phyloP scores from a whole-genome alignment of 1,139 yeast species.

The Candida tunisiensis region DNA sequence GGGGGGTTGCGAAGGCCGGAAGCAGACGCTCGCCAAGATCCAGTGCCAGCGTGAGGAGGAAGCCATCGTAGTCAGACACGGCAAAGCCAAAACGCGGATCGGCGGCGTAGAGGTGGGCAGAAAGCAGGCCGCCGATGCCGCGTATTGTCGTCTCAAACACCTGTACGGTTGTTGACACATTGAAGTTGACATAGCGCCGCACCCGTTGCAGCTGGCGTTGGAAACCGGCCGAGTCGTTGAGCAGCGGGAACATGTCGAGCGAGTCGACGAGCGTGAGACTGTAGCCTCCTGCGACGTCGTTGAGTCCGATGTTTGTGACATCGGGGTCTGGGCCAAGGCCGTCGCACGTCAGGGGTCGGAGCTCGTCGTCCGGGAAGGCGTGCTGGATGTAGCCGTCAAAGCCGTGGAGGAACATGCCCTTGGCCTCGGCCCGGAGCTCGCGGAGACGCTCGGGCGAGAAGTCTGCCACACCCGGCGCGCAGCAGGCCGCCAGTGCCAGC shows the following conservation, averaged over 20 bases:
- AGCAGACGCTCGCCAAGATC: slow-evolving; percentile 54
- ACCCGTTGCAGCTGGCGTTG: slow-evolving; percentile 32
- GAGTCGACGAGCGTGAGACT: slow-evolving; percentile 67
- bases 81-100: slow-evolving; percentile 34
- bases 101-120: slow-evolving; percentile 59
- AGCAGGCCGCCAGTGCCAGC: neutral
- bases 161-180: slow-evolving; percentile 56
- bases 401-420: slow-evolving; percentile 46
- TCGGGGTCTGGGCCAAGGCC: slow-evolving; percentile 53
- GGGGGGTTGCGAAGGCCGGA: slow-evolving; percentile 44
- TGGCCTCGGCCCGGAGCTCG: neutral
- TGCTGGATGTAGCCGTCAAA: slow-evolving; percentile 52
- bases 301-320: slow-evolving; percentile 38
- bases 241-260: slow-evolving; percentile 58
- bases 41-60: slow-evolving; percentile 46
- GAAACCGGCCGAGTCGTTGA: slow-evolving; percentile 47
- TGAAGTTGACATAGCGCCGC: slow-evolving; percentile 27
- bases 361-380: slow-evolving; percentile 78
- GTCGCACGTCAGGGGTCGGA: slow-evolving; percentile 53
- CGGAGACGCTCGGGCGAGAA: neutral
- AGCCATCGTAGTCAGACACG: slow-evolving; percentile 44
- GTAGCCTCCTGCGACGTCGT: slow-evolving; percentile 77
- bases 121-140: slow-evolving; percentile 59
- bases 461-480: neutral
- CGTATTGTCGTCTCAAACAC: slow-evolving; percentile 79